Conservation (phyloP, 805 yeast genomes). For the Candida tibetensis region DNA sequence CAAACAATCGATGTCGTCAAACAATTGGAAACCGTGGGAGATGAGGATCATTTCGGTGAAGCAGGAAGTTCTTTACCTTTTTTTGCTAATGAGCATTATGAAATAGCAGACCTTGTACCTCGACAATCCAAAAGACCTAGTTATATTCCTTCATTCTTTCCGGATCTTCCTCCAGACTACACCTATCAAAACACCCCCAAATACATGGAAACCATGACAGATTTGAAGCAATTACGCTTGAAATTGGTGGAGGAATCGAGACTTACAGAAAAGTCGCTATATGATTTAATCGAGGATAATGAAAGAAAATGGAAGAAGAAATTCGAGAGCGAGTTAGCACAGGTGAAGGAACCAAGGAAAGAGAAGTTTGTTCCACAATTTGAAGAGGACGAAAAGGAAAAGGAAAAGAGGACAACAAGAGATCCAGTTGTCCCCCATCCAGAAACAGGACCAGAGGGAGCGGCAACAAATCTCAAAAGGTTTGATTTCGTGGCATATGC, state of each 20-base stretch:
- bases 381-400: constrained; percentile 1
- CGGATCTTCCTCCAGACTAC: constrained; percentile 90
- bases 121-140: constrained; percentile 38
- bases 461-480: constrained; percentile 5
- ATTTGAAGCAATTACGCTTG: constrained; percentile 68
- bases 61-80: constrained; percentile 44
- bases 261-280: constrained; percentile 74
- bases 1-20: constrained; percentile 14
- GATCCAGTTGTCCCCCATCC: neutral
- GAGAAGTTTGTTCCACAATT: neutral
- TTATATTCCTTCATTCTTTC: constrained; percentile 74
- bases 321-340: constrained; percentile 25
- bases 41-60: constrained; percentile 25
- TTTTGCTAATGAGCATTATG: constrained; percentile 51
- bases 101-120: constrained; percentile 54
- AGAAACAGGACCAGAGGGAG: neutral
- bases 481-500: constrained; percentile 63
- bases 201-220: constrained; percentile 59
- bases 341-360: constrained; percentile 1
- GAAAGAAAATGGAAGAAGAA: constrained; percentile 26
- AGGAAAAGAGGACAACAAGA: neutral
- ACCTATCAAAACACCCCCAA: constrained; percentile 79
- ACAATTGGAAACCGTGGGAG: constrained; percentile 5
- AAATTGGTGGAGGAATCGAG: constrained; percentile 78
- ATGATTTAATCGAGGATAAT: constrained; percentile 49